phyloP scores from a whole-genome alignment of 495 filamentous ascomycete genomes.

The Neurospora tetraspora region DNA sequence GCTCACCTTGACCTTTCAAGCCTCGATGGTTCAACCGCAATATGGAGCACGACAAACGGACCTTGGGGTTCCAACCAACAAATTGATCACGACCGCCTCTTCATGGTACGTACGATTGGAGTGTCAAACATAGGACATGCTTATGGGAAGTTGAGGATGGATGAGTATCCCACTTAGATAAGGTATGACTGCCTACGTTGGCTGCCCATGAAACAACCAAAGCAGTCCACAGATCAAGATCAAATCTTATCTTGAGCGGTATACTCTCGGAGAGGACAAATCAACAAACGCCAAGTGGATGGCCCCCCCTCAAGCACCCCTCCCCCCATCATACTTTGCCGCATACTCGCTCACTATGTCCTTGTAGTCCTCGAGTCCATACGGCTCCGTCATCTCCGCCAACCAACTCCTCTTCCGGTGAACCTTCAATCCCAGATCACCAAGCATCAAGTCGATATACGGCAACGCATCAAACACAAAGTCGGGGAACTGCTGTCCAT shows the following conservation, averaged over 20 bases:
- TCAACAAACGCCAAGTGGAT: neutral
- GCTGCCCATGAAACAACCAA: neutral
- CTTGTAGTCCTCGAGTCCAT: conserved; percentile 51
- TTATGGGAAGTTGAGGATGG: neutral
- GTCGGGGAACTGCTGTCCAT: conserved; percentile 54
- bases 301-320: neutral
- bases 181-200: neutral
- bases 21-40: neutral
- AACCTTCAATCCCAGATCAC: conserved; percentile 49
- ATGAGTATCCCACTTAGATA: neutral
- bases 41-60: neutral
- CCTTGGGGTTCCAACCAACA: neutral
- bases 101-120: neutral
- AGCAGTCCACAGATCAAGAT: neutral
- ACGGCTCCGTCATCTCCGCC: conserved; percentile 43
- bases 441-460: conserved; percentile 64
- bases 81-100: neutral
- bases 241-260: neutral
- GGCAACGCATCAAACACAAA: conserved; percentile 68
- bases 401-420: conserved; percentile 36
- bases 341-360: conserved; percentile 50
- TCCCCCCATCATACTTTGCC: neutral
- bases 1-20: neutral
- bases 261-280: neutral
- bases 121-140: neutral